Conservation (phyloP, 306 rosid species). For the Castanea sativa region DNA sequence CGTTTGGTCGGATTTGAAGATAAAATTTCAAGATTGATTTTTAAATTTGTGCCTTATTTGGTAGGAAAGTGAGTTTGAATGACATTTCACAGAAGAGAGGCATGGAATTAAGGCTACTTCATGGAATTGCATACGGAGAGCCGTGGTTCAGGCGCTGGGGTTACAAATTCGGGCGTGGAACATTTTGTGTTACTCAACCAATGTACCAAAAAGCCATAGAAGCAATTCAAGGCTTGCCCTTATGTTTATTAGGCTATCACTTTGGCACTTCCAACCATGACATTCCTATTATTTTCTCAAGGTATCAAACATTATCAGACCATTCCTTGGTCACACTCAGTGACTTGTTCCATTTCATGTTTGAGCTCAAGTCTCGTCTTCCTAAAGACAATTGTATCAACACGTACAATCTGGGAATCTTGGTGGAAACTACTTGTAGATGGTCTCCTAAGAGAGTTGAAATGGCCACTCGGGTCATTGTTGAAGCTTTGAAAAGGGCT, state of each 20-base stretch:
- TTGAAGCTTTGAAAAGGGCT: slow-evolving; percentile 60
- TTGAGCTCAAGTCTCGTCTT: slow-evolving; percentile 68
- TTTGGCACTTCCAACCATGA: slow-evolving; percentile 42
- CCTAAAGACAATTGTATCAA: slow-evolving; percentile 37
- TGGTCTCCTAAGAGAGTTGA: slow-evolving; percentile 82
- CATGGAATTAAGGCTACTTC: slow-evolving; percentile 71
- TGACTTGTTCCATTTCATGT: slow-evolving; percentile 65
- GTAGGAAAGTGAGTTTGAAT: slow-evolving; percentile 78
- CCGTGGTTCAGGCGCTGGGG: slow-evolving; percentile 93
- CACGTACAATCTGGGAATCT: slow-evolving; percentile 28
- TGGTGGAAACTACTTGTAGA: slow-evolving; percentile 55
- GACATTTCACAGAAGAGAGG: slow-evolving; percentile 63
- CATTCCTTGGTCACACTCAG: slow-evolving; percentile 67
- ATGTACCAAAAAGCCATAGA: slow-evolving; percentile 68
- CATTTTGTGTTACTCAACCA: slow-evolving; percentile 57
- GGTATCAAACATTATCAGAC: slow-evolving; percentile 68
- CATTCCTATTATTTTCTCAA: slow-evolving; percentile 53
- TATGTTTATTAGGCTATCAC: slow-evolving; percentile 50
- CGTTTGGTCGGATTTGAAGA: not conserved
- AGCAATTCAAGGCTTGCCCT: slow-evolving; percentile 65
- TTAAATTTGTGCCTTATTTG: slow-evolving; percentile 8
- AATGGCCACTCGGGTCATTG: slow-evolving; percentile 67
- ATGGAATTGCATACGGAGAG: slow-evolving; percentile 60
- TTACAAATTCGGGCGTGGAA: slow-evolving; percentile 67
- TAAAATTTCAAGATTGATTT: not conserved